Conservation (phyloP, 345 rosid species). For the Rubroshorea leprosula region DNA sequence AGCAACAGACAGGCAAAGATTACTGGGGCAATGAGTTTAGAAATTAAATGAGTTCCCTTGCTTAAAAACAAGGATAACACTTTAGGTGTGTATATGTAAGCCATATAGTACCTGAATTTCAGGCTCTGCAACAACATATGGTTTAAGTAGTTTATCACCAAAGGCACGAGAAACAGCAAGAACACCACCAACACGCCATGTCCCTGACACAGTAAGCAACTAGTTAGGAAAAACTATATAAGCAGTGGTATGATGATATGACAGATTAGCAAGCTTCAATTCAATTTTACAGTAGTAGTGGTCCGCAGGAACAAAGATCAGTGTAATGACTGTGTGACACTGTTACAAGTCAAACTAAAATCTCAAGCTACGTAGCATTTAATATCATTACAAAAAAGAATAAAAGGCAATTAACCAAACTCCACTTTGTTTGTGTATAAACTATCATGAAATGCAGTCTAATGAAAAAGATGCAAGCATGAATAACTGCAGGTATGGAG, state of each 20-base stretch:
- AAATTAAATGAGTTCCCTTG: neutral
- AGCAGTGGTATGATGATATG: too few species aligned
- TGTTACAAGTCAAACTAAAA: conserved; percentile 1
- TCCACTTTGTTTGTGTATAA: too few species aligned
- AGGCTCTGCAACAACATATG: conserved; percentile 60
- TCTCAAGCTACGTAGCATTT: neutral
- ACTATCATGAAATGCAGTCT: neutral
- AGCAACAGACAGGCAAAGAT: too few species aligned
- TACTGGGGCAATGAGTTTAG: too few species aligned
- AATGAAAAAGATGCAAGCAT: conserved; percentile 3
- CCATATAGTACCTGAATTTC: conserved; percentile 56
- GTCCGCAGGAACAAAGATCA: neutral
- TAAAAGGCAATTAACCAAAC: neutral
- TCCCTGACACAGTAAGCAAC: conserved; percentile 23
- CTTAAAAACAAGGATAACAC: too few species aligned
- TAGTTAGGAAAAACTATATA: too few species aligned
- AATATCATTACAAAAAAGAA: neutral
- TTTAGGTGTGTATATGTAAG: too few species aligned
- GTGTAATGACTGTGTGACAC: neutral
- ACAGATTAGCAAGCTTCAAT: conserved; percentile 1
- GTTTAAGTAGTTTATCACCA: conserved; percentile 53
- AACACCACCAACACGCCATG: conserved; percentile 47
- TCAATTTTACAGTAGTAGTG: neutral
- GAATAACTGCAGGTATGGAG: conserved; percentile 7
- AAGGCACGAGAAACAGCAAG: conserved; percentile 67